Evolutionary conservation across 805 yeast species (phyloP), one percentile per base, ranked within the genome.

Genomic region (Spathaspora passalidarum): DNA sequence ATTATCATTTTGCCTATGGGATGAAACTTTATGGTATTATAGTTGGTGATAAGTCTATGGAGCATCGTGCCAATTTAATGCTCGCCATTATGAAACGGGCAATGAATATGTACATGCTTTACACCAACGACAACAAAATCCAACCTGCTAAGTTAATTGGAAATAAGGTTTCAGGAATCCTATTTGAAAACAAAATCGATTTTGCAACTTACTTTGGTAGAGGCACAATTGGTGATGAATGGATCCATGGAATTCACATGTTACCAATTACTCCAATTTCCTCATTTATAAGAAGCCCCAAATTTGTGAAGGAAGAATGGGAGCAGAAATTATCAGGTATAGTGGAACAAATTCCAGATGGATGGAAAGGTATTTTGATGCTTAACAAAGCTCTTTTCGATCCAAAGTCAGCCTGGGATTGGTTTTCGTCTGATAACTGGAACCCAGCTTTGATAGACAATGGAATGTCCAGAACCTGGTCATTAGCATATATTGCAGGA

Each of bases 391-490:
- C 96, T 0, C 66, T 91, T 16, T 78, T 65, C 56, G 87, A 90
- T 58, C 91, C 97, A 1, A 54, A 61, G 29, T 25, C 43, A 9
- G 50, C 74, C 1, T 72, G 76, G 76, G 51, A 60, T 32, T 72
- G 75, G 75, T 72, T 71, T 54, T 60, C 82, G 1, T 59, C 78
- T 26, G 54, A 69, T 5, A 68, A 66, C 45, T 90, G 88, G 75
- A 59, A 70, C 38, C 66, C 69, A n/a, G 56, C 62, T 3, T 76
- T 75, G 52, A 77, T 91, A 40, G 97, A 91, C 57, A 79, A 80
- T 47, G 97, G 97, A 2, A 92, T 89, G 75, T 82, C 92, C 21
- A 69, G 82, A 50, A 85, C 97, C 0, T 90, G 96, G 96, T 83
- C 91, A 10, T 69, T 90, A 51, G 82, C 96, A 0, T 87, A 79